Conservation (phyloP, 306 rosid species). For the Biancaea sappan region DNA sequence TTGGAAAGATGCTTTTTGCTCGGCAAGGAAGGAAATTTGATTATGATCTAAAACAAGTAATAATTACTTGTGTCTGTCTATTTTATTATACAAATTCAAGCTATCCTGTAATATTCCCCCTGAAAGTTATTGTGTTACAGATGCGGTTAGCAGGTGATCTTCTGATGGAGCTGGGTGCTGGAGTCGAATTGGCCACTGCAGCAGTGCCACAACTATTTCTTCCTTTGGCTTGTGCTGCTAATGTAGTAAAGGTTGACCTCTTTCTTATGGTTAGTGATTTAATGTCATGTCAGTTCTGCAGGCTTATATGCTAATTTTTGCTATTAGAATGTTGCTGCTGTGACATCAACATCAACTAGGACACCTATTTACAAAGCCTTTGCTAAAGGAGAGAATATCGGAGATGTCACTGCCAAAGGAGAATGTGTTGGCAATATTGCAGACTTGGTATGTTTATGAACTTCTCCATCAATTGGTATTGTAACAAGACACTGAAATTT, state of each 20-base stretch:
- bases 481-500: neutral
- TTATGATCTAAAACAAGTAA: conserved; percentile 92
- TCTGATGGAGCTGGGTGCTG: conserved; percentile 97
- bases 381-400: conserved; percentile 98
- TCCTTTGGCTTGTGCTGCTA: conserved; percentile 99
- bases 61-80: conserved; percentile 7
- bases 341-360: conserved; percentile 96
- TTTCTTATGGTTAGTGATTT: conserved; percentile 12
- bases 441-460: conserved; percentile 73
- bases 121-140: conserved; percentile 49
- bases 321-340: conserved; percentile 91
- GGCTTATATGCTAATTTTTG: conserved; percentile 38
- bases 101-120: conserved; percentile 25
- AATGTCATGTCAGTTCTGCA: conserved; percentile 9
- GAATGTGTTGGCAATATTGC: conserved; percentile 98
- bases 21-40: conserved; percentile 98
- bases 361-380: conserved; percentile 99
- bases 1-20: conserved; percentile 96
- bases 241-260: conserved; percentile 74
- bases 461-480: conserved; percentile 28
- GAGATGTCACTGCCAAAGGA: conserved; percentile 99
- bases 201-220: conserved; percentile 92
- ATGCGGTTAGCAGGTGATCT: conserved; percentile 93
- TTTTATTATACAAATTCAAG: conserved; percentile 1
- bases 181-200: conserved; percentile 89